phyloP scores from a whole-genome alignment of 2,329 filamentous ascomycete genomes.

The Aspergillus clavatus region DNA sequence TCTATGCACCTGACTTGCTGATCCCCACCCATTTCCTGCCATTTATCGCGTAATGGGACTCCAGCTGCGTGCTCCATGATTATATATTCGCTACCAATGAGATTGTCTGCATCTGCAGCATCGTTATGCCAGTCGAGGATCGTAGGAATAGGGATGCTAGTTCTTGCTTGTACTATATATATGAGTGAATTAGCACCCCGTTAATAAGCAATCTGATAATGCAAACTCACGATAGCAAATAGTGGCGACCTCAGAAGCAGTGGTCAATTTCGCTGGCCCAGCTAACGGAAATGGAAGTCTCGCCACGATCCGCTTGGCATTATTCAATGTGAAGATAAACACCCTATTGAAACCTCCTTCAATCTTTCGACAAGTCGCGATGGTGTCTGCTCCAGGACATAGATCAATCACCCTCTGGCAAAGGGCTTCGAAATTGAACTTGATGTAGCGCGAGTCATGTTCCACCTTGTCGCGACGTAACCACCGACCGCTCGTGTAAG shows the following conservation, averaged over 20 bases:
- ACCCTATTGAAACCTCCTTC: slow-evolving; percentile 45
- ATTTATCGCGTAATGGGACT: slow-evolving; percentile 29
- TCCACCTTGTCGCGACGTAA: slow-evolving; percentile 35
- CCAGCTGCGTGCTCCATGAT: slow-evolving; percentile 38
- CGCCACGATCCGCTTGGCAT: slow-evolving; percentile 36
- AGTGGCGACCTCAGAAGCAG: slow-evolving; percentile 44
- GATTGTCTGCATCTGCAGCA: slow-evolving; percentile 18
- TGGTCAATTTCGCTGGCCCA: slow-evolving; percentile 35
- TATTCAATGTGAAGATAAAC: slow-evolving; percentile 41
- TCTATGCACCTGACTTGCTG: slow-evolving; percentile 25
- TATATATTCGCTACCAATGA: slow-evolving; percentile 37
- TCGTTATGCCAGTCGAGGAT: slow-evolving; percentile 43
- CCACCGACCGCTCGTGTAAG: slow-evolving; percentile 36
- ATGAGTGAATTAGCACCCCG: slow-evolving; percentile 3
- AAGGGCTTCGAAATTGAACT: slow-evolving; percentile 40
- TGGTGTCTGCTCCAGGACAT: slow-evolving; percentile 31
- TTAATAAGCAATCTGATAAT: background rate
- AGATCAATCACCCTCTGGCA: slow-evolving; percentile 33
- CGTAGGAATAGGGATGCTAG: slow-evolving; percentile 39
- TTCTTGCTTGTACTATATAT: slow-evolving; percentile 33
- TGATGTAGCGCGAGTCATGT: slow-evolving; percentile 32
- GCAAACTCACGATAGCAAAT: slow-evolving; percentile 38
- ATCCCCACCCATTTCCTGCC: slow-evolving; percentile 26
- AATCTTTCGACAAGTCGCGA: slow-evolving; percentile 38
- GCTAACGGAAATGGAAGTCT: slow-evolving; percentile 40